phyloP scores from a whole-genome alignment of 306 rosid species.

The Vigna hirtella region DNA sequence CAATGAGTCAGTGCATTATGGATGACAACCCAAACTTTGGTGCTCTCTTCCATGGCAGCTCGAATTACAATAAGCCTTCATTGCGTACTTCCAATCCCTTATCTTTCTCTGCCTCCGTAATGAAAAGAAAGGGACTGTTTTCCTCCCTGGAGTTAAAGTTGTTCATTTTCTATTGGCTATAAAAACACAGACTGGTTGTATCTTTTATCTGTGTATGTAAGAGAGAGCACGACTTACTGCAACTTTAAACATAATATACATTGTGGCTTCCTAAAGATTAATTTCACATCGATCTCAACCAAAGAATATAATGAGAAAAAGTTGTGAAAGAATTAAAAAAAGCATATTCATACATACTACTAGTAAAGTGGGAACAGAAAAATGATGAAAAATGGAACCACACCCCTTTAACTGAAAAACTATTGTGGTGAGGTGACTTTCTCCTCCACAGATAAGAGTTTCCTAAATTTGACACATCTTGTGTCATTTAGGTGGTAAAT shows the following conservation, averaged over 20 bases:
- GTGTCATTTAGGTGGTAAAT: slow-evolving; percentile 40
- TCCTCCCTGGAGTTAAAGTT: slow-evolving; percentile 33
- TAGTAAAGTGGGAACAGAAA: slow-evolving; percentile 5
- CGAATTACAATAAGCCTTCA: slow-evolving; percentile 49
- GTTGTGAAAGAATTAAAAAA: not conserved
- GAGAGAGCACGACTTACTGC: not conserved
- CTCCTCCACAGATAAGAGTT: slow-evolving; percentile 36
- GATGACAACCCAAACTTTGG: slow-evolving; percentile 47
- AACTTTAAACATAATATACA: not conserved
- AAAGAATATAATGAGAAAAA: slow-evolving; percentile 2
- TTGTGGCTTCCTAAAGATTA: not conserved
- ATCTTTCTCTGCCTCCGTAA: slow-evolving; percentile 16
- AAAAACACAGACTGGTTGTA: not conserved
- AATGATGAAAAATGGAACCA: slow-evolving; percentile 1
- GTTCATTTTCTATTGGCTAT: slow-evolving; percentile 28
- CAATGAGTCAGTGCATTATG: slow-evolving; percentile 50
- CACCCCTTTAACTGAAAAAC: slow-evolving; percentile 26
- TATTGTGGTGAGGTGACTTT: slow-evolving; percentile 31
- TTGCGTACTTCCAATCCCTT: slow-evolving; percentile 37
- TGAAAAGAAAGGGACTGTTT: slow-evolving; percentile 4
- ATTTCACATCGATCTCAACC: not conserved
- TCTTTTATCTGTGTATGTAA: not conserved
- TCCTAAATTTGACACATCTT: slow-evolving; percentile 36
- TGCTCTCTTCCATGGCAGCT: slow-evolving; percentile 45
- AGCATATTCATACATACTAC: not conserved